Conservation (phyloP, 208 protist species). For the Zelonia costaricensis region DNA sequence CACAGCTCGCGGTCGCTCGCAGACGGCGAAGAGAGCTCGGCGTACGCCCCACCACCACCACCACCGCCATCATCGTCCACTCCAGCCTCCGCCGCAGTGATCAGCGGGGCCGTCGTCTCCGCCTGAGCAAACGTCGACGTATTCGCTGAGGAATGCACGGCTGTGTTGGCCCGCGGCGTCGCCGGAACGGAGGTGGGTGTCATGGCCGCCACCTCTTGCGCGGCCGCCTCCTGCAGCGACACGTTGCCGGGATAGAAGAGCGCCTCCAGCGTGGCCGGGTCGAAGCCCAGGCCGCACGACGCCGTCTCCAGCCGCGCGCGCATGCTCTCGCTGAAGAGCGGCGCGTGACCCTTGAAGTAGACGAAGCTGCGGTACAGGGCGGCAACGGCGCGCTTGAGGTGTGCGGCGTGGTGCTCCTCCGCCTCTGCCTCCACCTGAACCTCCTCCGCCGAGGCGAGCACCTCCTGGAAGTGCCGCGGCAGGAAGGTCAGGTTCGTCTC, state of each 20-base stretch:
- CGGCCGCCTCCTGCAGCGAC: constrained; percentile 36
- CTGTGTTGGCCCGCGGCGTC: too few relatives aligned
- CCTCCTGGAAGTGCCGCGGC: constrained; percentile 35
- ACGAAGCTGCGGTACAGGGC: constrained; percentile 55
- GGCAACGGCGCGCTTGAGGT: constrained; percentile 52
- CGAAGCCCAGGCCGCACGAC: constrained; percentile 25
- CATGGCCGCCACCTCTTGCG: constrained; percentile 11
- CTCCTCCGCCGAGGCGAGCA: constrained; percentile 51
- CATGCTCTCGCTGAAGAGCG: constrained; percentile 38
- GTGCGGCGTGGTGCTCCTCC: constrained; percentile 36
- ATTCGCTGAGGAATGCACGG: neutral
- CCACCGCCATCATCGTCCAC: too few relatives aligned
- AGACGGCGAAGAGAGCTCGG: constrained; percentile 11
- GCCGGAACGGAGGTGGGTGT: too few relatives aligned
- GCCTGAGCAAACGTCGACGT: neutral
- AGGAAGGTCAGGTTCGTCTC: constrained; percentile 52
- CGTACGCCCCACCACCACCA: too few relatives aligned
- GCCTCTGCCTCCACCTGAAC: constrained; percentile 36
- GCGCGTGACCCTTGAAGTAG: constrained; percentile 45
- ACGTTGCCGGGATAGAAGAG: constrained; percentile 57
- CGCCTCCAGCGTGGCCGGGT: constrained; percentile 21
- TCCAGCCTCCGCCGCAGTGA: too few relatives aligned
- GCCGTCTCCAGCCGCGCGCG: constrained; percentile 42
- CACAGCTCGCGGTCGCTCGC: constrained; percentile 2
- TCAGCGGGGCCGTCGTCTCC: too few relatives aligned